A percentile compares a stretch with the other conserved stretches of the same genome.
Evolutionary conservation across 345 rosid genomes (phyloP).

Genomic region (Ricinus communis): DNA sequence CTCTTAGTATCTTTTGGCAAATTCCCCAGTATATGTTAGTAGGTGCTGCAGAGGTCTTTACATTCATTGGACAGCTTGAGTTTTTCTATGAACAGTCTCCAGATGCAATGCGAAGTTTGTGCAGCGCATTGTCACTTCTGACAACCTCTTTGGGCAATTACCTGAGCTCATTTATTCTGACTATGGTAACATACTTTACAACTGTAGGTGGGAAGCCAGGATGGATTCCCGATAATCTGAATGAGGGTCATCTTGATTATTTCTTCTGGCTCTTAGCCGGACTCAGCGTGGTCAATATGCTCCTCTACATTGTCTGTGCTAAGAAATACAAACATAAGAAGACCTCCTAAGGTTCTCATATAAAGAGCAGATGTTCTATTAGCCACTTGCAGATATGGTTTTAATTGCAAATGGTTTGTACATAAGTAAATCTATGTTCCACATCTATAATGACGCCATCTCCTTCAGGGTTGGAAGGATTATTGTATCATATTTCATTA

Average conservation of each 20-base stretch:
- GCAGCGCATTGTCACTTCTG: constrained; percentile 73
- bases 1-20: constrained; percentile 85
- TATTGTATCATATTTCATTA: not conserved
- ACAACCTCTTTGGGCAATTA: constrained; percentile 79
- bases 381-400: not conserved
- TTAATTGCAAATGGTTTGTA: constrained; percentile 4
- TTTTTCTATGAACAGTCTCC: constrained; percentile 97
- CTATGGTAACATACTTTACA: constrained; percentile 65
- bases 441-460: not conserved
- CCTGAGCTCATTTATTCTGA: constrained; percentile 81
- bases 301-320: constrained; percentile 61
- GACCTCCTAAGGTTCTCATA: constrained; percentile 10
- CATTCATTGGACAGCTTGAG: constrained; percentile 78
- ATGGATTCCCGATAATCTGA: constrained; percentile 91
- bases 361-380: not conserved
- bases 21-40: constrained; percentile 81
- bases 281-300: constrained; percentile 67
- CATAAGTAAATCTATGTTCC: not conserved
- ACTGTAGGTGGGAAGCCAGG: constrained; percentile 59
- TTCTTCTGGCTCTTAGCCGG: constrained; percentile 92
- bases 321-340: constrained; percentile 71
- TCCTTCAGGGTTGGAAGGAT: not conserved
- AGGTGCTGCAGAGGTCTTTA: constrained; percentile 89
- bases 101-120: constrained; percentile 89
- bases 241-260: constrained; percentile 86